These are phyloP conservation scores for Acorus gramineus DNA, from an alignment of 106 monocot species.

Conservation along the genomic window DNA sequence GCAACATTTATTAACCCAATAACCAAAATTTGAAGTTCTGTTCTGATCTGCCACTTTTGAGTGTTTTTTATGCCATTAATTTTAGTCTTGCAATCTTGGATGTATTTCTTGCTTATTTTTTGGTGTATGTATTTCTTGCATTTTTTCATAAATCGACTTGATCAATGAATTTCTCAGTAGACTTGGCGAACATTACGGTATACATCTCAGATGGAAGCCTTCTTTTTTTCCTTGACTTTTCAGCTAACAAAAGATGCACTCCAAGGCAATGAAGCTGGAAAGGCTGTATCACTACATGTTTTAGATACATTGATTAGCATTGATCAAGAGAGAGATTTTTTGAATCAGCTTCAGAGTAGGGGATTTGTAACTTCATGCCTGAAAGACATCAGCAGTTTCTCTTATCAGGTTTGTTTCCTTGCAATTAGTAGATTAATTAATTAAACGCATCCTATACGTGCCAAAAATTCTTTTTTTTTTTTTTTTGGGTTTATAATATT, in stretches of 20 bases:
- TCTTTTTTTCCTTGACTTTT: background rate
- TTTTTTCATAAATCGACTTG: background rate
- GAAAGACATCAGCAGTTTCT: conserved; percentile 47
- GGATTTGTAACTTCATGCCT: conserved; percentile 65
- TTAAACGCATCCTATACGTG: background rate
- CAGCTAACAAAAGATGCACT: conserved; percentile 73
- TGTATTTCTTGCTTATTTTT: background rate
- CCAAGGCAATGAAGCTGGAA: conserved; percentile 78
- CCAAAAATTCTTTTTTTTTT: background rate
- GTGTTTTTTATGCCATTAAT: background rate
- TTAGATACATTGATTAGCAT: conserved; percentile 70
- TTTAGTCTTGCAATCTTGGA: too few species aligned
- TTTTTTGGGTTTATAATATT: background rate
- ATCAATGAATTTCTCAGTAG: too few species aligned
- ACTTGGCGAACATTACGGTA: too few species aligned
- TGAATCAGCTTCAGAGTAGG: conserved; percentile 83
- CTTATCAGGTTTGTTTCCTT: conserved; percentile 51
- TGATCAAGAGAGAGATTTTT: conserved; percentile 73
- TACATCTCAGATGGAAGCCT: too few species aligned
- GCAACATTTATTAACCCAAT: too few species aligned
- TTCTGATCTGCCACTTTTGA: too few species aligned
- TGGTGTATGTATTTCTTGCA: background rate
- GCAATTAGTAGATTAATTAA: background rate
- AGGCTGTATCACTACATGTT: conserved; percentile 64
- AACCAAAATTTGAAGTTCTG: too few species aligned